phyloP scores from a whole-genome alignment of 495 filamentous ascomycete species.

The Trichoderma asperelloides region DNA sequence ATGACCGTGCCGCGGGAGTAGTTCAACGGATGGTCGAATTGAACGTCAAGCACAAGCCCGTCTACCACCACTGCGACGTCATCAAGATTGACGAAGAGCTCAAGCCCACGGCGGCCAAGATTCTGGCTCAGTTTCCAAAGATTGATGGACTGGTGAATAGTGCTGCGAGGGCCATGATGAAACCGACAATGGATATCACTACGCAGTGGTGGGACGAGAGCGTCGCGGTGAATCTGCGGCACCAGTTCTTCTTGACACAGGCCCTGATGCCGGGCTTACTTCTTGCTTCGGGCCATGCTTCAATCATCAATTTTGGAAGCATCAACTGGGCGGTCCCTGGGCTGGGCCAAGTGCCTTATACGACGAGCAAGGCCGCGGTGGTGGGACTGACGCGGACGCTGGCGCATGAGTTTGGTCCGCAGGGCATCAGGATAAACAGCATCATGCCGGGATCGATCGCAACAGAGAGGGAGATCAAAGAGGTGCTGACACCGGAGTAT shows the following conservation, averaged over 20 bases:
- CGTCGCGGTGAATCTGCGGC: constrained; percentile 25
- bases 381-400: constrained; percentile 48
- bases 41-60: constrained; percentile 19
- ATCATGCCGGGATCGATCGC: constrained; percentile 37
- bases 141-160: constrained; percentile 34
- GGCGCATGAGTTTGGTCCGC: constrained; percentile 45
- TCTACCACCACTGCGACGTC: constrained; percentile 30
- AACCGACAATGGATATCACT: constrained; percentile 21
- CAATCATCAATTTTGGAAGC: constrained; percentile 50
- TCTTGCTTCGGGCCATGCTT: constrained; percentile 22
- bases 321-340: constrained; percentile 43
- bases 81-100: constrained; percentile 23
- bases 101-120: constrained; percentile 21
- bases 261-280: constrained; percentile 33
- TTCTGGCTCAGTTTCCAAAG: constrained; percentile 20
- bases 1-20: constrained; percentile 17
- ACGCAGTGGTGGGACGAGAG: constrained; percentile 20
- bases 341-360: constrained; percentile 38
- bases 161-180: constrained; percentile 22
- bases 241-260: constrained; percentile 36
- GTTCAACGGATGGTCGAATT: constrained; percentile 16
- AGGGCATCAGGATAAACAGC: constrained; percentile 48
- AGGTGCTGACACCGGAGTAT: constrained; percentile 37
- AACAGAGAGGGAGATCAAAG: constrained; percentile 32
- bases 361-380: constrained; percentile 47